Evolutionary conservation across 371 early-diverging fungal species (phyloP).

Genomic region (Massospora cicadina): DNA sequence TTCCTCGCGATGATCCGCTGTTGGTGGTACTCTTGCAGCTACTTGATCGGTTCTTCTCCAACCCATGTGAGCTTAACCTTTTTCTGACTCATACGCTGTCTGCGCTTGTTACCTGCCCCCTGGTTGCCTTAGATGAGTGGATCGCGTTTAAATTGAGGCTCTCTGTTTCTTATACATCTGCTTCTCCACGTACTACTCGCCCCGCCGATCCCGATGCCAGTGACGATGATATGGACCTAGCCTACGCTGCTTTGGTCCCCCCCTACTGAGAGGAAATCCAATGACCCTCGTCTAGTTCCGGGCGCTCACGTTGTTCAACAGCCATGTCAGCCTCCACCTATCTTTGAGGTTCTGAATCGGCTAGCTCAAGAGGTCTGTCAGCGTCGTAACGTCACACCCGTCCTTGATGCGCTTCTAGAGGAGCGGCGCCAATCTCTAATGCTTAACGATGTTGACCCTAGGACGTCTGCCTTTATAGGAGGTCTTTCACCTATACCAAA

Average conservation of each 20-base stretch:
- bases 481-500: background rate
- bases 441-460: background rate
- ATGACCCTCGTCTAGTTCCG: background rate
- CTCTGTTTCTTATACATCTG: slow-evolving; percentile 14
- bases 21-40: slow-evolving; percentile 39
- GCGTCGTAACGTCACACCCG: slow-evolving; percentile 10
- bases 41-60: slow-evolving; percentile 61
- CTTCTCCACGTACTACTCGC: slow-evolving; percentile 12
- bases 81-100: slow-evolving; percentile 76
- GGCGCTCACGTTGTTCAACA: background rate
- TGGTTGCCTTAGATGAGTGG: slow-evolving; percentile 59
- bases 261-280: background rate
- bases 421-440: background rate
- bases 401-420: background rate
- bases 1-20: slow-evolving; percentile 37
- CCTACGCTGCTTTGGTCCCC: background rate
- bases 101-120: slow-evolving; percentile 57
- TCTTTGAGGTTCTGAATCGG: slow-evolving; percentile 12
- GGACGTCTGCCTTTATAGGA: slow-evolving; percentile 4
- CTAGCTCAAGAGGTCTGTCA: slow-evolving; percentile 18
- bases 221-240: slow-evolving; percentile 4
- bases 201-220: slow-evolving; percentile 14
- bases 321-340: slow-evolving; percentile 1
- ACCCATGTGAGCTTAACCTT: slow-evolving; percentile 73
- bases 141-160: slow-evolving; percentile 29